Evolutionary conservation across 129 eudicot genomes (phyloP).

Genomic region (Saposhnikovia divaricata): DNA sequence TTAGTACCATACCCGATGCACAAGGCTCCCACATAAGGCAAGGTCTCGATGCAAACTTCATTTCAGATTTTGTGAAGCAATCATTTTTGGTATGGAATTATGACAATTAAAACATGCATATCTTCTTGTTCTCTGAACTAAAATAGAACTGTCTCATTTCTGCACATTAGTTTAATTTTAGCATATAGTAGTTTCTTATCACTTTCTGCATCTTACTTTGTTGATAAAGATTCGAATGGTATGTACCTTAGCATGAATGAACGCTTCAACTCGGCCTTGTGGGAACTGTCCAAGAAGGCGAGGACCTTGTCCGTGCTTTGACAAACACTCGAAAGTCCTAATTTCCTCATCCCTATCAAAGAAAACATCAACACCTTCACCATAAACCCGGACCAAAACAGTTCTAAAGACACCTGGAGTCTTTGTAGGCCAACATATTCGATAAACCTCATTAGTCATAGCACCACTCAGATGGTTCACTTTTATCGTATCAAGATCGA

Average conservation of each 20-base stretch:
- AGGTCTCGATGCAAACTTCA: not conserved
- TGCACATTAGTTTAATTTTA: not conserved
- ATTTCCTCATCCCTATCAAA: slow-evolving; percentile 81
- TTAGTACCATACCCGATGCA: not conserved
- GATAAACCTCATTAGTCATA: slow-evolving; percentile 76
- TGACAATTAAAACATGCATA: not conserved
- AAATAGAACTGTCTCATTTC: not conserved
- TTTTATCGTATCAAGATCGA: slow-evolving; percentile 33
- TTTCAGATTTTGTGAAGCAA: not conserved
- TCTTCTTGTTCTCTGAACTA: not conserved
- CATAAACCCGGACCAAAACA: slow-evolving; percentile 64
- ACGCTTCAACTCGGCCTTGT: slow-evolving; percentile 82
- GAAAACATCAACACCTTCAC: slow-evolving; percentile 75
- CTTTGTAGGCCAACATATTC: slow-evolving; percentile 57
- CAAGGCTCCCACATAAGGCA: not conserved
- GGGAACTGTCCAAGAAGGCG: slow-evolving; percentile 53
- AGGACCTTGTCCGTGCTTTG: slow-evolving; percentile 73
- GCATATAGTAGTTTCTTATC: not conserved
- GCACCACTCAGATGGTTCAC: slow-evolving; percentile 69
- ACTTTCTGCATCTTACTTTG: not conserved
- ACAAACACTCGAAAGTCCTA: slow-evolving; percentile 51
- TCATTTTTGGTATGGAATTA: not conserved
- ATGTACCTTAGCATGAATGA: slow-evolving; percentile 78
- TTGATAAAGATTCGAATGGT: not conserved
- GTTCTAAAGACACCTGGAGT: slow-evolving; percentile 26